phyloP scores from a whole-genome alignment of 2,329 filamentous ascomycete species.

The Colletotrichum tamarilloi region DNA sequence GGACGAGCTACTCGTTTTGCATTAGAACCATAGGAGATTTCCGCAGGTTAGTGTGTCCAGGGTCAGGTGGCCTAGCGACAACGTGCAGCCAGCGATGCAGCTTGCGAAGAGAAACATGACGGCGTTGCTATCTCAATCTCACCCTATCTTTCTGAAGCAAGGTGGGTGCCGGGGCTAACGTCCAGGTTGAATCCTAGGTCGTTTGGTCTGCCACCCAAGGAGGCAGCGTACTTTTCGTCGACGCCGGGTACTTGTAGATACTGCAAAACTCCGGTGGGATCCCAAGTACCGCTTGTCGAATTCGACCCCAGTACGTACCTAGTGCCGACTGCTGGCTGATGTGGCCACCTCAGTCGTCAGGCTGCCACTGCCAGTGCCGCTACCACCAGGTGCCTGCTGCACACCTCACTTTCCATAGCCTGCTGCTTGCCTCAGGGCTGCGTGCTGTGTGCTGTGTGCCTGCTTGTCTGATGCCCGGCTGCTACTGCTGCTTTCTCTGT shows the following conservation, averaged over 20 bases:
- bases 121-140: slow-evolving; percentile 14
- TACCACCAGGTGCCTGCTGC: not conserved
- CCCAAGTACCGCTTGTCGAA: slow-evolving; percentile 6
- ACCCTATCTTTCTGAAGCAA: slow-evolving; percentile 33
- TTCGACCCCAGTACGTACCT: not conserved
- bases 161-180: slow-evolving; percentile 21
- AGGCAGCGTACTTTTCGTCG: not conserved
- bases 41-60: slow-evolving; percentile 11
- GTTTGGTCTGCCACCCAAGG: slow-evolving; percentile 7
- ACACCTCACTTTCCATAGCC: not conserved
- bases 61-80: slow-evolving; percentile 13
- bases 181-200: slow-evolving; percentile 16
- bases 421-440: not conserved
- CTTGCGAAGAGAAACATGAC: not conserved
- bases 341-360: slow-evolving; percentile 16
- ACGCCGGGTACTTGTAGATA: not conserved
- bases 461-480: not conserved
- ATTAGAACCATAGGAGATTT: slow-evolving; percentile 11
- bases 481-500: slow-evolving; percentile 1
- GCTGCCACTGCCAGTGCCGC: slow-evolving; percentile 17
- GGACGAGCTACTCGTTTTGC: slow-evolving; percentile 18
- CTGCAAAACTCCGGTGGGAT: not conserved
- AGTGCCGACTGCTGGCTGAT: slow-evolving; percentile 4
- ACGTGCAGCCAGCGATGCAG: not conserved
- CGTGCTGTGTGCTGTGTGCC: not conserved